Evolutionary conservation across 495 filamentous ascomycete species (phyloP), one percentile per base, ranked within the genome.

Genomic region (Aspergillus incahuasiensis): DNA sequence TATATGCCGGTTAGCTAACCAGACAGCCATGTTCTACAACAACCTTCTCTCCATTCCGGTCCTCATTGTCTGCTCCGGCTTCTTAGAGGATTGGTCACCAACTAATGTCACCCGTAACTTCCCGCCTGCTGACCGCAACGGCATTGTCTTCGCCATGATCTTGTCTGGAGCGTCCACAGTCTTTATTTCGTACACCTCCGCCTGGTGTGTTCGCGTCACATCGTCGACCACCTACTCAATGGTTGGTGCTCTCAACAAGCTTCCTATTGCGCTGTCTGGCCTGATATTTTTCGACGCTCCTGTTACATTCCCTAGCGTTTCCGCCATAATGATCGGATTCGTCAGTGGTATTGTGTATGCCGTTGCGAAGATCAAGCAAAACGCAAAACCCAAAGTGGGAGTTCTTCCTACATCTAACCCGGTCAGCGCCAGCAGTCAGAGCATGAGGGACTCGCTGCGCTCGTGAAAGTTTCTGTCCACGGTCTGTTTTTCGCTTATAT

Each of bases 21-120:
- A 50, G 12, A 22, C 61, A 97, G 92, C 92, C 60, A 98, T 98
- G 94, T 99, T 92, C 75, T 99, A 99, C 79, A 99, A 99, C 84
- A 99, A 99, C 72, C 82, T 99, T 42, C 84, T 99, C 56, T 95
- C 91, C 20, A 96, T 99, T 57, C 94, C 94, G 48, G 87, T 97
- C 60, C 84, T 99, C 24, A 68, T 97, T 48, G 72, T 89, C 59
- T 85, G 83, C 74, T 92, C 95, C 22, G 74, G 96, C 49, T 63
- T 96, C 57, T 77, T 88, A 56, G 94, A 99, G 68, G 86, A 97
- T 75, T 99, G 94, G 94, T 92, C 90, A 9, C 74, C 83, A 35
- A 77, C 78, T 46, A 99, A 99, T 77, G 72, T 99, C 66, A 68
- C 71, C 61, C 83, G 78, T 66, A 97, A 97, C 79, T 99, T 99